Base-by-base conservation (phyloP, 192 early-diverging fungal species). In the Dissophora globulifera region DNA sequence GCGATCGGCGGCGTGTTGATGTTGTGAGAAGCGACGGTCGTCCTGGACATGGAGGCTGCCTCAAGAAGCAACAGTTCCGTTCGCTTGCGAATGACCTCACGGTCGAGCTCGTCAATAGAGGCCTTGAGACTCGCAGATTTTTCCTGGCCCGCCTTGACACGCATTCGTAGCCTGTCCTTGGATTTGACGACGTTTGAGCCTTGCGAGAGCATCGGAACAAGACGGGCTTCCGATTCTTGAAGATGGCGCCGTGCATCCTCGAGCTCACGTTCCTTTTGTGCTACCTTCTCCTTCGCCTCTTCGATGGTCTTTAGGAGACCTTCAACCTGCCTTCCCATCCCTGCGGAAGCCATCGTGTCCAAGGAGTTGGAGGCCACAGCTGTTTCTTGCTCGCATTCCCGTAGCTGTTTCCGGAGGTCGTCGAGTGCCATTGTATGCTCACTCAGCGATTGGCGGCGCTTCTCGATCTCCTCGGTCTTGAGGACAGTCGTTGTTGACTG, bases 31-130 rank as follows among this genome's bases (percentile, higher is more conserved):
- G 35, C 13, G 35, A 13, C 35, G 6, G 7, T 13, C 35, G 13
- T 13, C 35, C 13, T 38, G 35, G 35, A 6, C 35, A 38, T 13
- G 5, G 43, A 45, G 4, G 12, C 43, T 46, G 43, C 33, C 31
- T 57, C 55, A 47, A 67, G 55, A 22, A 58, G 32, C 55, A 67
- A 41, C 11, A 67, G 33, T 8, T 30, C 50, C 20, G 65, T 67
- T 12, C 65, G 65, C 23, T 48, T 58, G 11, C 33, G 46, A 20
- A 67, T 40, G 7, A 67, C 58, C 17, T 67, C 33, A 23, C 51
- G 53, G 17, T 67, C 50, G n/a, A 50, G 12, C 4, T 2, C 32
- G 9, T 15, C 55, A 20, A 67, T 67, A 23, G 65, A 50, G 2
- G 7, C n/a, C 29, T 67, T 58, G 1, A 58, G 22, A 32, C 33